phyloP scores from a whole-genome alignment of 768 basidiomycete species.

The Lactarius sp. region DNA sequence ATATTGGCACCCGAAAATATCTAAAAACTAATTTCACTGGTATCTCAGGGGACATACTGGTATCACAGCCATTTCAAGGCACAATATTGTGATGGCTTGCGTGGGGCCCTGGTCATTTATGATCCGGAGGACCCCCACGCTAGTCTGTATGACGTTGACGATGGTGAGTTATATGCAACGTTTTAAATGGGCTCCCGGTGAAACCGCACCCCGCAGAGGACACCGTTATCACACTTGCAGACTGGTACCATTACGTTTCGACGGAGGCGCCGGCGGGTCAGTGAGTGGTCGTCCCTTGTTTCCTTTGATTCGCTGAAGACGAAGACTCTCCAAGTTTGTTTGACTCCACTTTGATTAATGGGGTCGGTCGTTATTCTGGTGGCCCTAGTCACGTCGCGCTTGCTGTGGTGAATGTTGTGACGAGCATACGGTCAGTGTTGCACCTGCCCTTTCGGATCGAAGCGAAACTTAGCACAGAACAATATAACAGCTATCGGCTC shows the following conservation, averaged over 20 bases:
- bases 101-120: constrained; percentile 30
- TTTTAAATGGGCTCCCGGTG: too few species aligned
- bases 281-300: background rate
- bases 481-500: constrained; percentile 45
- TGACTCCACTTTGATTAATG: constrained; percentile 50
- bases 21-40: too few species aligned
- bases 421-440: constrained; percentile 24
- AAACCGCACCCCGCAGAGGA: constrained; percentile 18
- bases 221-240: constrained; percentile 29
- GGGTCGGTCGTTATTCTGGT: constrained; percentile 40
- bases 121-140: constrained; percentile 30
- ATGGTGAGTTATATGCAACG: constrained; percentile 23
- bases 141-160: constrained; percentile 29
- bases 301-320: too few species aligned
- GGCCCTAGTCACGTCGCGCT: constrained; percentile 40
- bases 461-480: background rate
- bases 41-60: constrained; percentile 30
- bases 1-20: too few species aligned
- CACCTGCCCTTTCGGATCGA: background rate
- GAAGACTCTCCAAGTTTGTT: constrained; percentile 16
- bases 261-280: too few species aligned
- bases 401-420: constrained; percentile 45
- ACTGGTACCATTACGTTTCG: constrained; percentile 27
- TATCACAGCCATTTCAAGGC: constrained; percentile 37
- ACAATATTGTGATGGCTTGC: constrained; percentile 37